Conservation (phyloP, 805 yeast species). For the Pichia rugopelliculosa region DNA sequence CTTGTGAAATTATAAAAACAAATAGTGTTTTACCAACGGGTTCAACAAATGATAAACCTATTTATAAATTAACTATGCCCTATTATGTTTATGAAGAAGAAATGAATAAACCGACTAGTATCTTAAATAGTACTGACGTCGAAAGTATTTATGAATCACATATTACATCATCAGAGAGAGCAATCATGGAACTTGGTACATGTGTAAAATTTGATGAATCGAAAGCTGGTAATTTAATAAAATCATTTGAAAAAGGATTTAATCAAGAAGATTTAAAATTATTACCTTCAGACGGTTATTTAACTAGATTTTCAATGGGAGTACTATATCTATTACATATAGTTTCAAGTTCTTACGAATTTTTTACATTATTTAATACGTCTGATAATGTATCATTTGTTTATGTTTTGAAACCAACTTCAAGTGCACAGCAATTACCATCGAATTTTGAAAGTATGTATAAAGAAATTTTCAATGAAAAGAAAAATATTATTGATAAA, state of each 20-base stretch:
- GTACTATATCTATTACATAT: constrained; percentile 62
- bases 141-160: constrained; percentile 73
- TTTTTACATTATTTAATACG: constrained; percentile 59
- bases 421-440: constrained; percentile 59
- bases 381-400: constrained; percentile 47
- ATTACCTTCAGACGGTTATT: constrained; percentile 44
- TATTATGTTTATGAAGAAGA: constrained; percentile 57
- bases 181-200: constrained; percentile 71
- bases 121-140: constrained; percentile 55
- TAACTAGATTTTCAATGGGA: constrained; percentile 48
- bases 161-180: constrained; percentile 60
- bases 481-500: constrained; percentile 37
- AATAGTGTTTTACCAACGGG: constrained; percentile 67
- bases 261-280: constrained; percentile 46
- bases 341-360: constrained; percentile 66
- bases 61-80: constrained; percentile 62
- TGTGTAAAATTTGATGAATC: constrained; percentile 62
- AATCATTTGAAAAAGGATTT: constrained; percentile 82
- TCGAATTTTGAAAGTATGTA: constrained; percentile 47
- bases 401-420: constrained; percentile 61
- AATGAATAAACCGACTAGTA: constrained; percentile 46
- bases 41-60: constrained; percentile 35
- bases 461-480: constrained; percentile 41
- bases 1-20: constrained; percentile 51
- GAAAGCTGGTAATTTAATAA: constrained; percentile 76